Percentiles rank a stretch among this genome's conserved stretches.
These are phyloP conservation scores for Apophysomyces ossiformis DNA, from an alignment of 371 early-diverging fungal species.

Conservation along the genomic window DNA sequence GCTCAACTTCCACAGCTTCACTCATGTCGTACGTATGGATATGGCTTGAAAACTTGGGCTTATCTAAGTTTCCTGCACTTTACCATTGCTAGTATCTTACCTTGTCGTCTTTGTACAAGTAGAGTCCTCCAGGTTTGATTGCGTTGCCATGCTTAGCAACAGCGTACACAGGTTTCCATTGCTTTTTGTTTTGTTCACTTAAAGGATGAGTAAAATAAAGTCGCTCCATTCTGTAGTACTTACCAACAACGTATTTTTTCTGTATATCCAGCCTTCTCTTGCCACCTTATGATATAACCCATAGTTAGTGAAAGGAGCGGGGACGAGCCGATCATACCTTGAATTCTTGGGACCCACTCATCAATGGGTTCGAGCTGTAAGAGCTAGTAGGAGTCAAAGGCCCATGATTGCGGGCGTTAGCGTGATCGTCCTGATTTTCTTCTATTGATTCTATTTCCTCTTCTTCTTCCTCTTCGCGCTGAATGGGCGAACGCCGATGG, in stretches of 20 bases:
- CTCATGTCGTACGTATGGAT: conserved; percentile 58
- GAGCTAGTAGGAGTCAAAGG: conserved; percentile 3
- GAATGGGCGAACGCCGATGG: not conserved
- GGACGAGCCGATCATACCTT: conserved; percentile 19
- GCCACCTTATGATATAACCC: conserved; percentile 31
- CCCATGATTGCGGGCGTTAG: conserved; percentile 8
- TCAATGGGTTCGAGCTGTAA: not conserved
- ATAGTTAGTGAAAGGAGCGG: not conserved
- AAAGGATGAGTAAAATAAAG: not conserved
- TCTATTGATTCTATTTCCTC: conserved; percentile 10
- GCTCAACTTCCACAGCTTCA: conserved; percentile 52
- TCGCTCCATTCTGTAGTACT: not conserved
- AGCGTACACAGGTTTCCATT: conserved; percentile 56
- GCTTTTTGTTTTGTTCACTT: conserved; percentile 24
- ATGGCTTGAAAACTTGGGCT: conserved; percentile 44
- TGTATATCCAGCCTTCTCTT: conserved; percentile 55
- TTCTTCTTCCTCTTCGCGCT: conserved; percentile 15
- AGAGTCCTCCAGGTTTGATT: conserved; percentile 50
- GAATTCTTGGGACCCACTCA: conserved; percentile 30
- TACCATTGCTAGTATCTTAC: conserved; percentile 18
- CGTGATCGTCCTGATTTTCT: not conserved
- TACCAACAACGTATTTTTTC: conserved; percentile 51
- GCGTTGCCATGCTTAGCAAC: conserved; percentile 60
- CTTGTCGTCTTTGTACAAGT: conserved; percentile 55
- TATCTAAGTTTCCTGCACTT: not conserved